Evolutionary conservation across 1,139 yeast genomes (phyloP).

Genomic region (Scheffersomyces illinoinensis): DNA sequence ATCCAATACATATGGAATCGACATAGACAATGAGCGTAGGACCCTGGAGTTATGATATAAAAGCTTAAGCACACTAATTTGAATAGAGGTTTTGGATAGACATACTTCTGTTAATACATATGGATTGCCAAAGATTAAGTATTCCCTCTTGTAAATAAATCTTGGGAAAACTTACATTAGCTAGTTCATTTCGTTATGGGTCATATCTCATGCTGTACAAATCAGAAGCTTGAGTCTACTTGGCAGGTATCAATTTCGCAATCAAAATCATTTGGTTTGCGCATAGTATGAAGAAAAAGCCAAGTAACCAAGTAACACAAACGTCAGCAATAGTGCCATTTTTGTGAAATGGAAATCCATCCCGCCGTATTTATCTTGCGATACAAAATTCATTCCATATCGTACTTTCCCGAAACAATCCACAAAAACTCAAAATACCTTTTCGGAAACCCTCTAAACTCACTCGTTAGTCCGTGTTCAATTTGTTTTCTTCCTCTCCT

Average conservation of each 20-base stretch:
- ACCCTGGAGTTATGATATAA: neutral
- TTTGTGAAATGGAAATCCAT: neutral
- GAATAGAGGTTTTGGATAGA: neutral
- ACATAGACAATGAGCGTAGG: neutral
- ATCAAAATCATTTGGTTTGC: too few species aligned
- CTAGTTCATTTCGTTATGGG: neutral
- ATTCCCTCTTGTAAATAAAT: too few species aligned
- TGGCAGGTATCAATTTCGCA: too few species aligned
- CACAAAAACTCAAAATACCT: neutral
- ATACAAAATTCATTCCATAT: neutral
- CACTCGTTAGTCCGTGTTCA: too few species aligned
- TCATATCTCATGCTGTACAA: neutral
- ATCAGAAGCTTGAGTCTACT: too few species aligned
- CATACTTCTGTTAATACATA: neutral
- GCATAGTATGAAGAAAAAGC: too few species aligned
- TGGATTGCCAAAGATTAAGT: too few species aligned
- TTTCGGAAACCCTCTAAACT: neutral
- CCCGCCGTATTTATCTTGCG: neutral
- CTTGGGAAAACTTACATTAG: neutral
- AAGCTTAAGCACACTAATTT: neutral
- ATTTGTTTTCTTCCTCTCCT: neutral
- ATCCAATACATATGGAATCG: neutral
- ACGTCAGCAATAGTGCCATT: neutral
- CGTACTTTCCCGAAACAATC: neutral
- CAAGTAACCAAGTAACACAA: neutral